Evolutionary conservation across 208 protist genomes (phyloP).

Genomic region (Tritrichomonas foetus): DNA sequence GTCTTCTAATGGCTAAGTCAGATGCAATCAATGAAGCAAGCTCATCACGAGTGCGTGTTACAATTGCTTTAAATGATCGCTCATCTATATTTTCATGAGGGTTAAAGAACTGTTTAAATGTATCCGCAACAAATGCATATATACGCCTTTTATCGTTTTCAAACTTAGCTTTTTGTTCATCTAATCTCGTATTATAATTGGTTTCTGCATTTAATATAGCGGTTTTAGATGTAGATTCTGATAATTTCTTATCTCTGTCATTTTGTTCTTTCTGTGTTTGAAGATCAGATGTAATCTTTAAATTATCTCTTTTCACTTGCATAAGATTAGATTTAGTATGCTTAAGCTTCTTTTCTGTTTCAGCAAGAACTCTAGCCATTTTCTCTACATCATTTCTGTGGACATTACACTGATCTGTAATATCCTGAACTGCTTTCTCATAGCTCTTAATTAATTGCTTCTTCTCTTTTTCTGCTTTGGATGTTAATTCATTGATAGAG

Average conservation of each 20-base stretch:
- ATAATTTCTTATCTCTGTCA: not conserved
- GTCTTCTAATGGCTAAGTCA: not conserved
- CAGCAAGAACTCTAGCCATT: not conserved
- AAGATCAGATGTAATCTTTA: not conserved
- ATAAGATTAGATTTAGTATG: not conserved
- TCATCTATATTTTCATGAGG: not conserved
- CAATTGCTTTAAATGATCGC: not conserved
- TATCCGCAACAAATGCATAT: not conserved
- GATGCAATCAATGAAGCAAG: not conserved
- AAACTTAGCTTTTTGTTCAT: not conserved
- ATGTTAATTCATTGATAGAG: not conserved
- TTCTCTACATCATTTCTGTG: not conserved
- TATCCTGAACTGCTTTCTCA: not conserved
- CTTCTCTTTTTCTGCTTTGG: not conserved
- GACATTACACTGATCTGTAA: not conserved
- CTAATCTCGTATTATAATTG: not conserved
- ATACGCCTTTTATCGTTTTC: not conserved
- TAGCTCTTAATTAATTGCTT: not conserved
- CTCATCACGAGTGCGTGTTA: not conserved
- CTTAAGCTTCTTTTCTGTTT: not conserved
- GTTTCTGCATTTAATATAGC: not conserved
- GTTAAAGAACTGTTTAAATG: not conserved
- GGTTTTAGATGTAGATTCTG: not conserved
- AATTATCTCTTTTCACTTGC: not conserved
- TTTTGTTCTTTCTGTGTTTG: not conserved